Evolutionary conservation across 257 asterid species (phyloP).

Genomic region (Solanum chmielewskii): DNA sequence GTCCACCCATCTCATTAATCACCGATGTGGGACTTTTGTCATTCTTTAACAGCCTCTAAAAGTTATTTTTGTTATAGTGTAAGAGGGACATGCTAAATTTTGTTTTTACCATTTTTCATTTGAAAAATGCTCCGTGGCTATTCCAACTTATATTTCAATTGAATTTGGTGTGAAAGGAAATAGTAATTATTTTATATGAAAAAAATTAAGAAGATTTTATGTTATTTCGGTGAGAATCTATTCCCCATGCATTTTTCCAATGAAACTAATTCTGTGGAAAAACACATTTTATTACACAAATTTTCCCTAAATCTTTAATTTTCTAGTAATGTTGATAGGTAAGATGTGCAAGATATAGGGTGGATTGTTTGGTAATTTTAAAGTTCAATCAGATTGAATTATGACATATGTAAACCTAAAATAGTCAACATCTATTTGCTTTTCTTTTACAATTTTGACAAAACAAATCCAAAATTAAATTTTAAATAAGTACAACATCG

Average conservation of each 20-base stretch:
- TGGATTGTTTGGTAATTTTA: background rate
- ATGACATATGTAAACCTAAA: background rate
- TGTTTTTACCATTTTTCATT: background rate
- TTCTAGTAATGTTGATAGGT: background rate
- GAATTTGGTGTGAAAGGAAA: too few relatives aligned
- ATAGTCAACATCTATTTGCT: background rate
- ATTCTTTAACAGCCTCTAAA: too few relatives aligned
- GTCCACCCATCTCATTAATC: too few relatives aligned
- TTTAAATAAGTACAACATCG: background rate
- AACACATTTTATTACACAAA: too few relatives aligned
- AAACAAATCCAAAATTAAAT: background rate
- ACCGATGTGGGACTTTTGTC: too few relatives aligned
- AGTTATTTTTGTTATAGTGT: rapidly evolving
- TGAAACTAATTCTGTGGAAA: too few relatives aligned
- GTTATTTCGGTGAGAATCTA: background rate
- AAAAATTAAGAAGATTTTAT: background rate
- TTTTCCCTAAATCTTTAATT: too few relatives aligned
- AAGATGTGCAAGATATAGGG: background rate
- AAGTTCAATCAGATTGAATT: background rate
- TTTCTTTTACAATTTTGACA: background rate
- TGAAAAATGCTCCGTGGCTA: too few relatives aligned
- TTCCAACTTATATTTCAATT: too few relatives aligned
- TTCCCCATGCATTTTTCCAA: rapidly evolving
- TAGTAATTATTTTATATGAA: background rate
- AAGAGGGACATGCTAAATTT: too few relatives aligned